Conservation (phyloP, 1,284 basidiomycete genomes). For the Kwoniella shivajii region DNA sequence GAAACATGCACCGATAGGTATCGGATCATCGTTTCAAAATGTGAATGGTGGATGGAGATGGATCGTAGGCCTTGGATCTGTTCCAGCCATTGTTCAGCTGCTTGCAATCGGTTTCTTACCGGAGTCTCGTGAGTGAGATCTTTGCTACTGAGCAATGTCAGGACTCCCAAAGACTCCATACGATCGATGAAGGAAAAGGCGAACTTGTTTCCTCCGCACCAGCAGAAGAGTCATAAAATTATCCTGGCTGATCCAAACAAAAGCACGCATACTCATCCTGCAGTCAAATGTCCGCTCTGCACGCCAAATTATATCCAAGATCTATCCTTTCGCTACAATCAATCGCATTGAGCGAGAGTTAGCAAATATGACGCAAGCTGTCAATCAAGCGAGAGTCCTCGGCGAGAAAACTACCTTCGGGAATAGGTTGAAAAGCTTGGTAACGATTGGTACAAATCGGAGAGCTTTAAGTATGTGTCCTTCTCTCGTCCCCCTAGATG, state of each 20-base stretch:
- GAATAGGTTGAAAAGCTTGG: conserved; percentile 62
- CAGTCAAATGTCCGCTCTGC: conserved; percentile 61
- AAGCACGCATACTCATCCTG: conserved; percentile 73
- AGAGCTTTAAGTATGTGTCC: conserved; percentile 66
- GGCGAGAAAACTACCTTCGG: conserved; percentile 64
- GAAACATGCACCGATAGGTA: conserved; percentile 44
- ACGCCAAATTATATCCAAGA: conserved; percentile 61
- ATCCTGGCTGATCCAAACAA: background rate
- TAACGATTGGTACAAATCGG: conserved; percentile 64
- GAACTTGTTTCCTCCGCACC: too few species aligned
- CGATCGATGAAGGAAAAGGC: too few species aligned
- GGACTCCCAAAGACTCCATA: background rate
- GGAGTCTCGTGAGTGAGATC: conserved; percentile 64
- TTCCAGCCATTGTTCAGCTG: conserved; percentile 69
- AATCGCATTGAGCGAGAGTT: conserved; percentile 70
- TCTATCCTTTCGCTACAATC: conserved; percentile 67
- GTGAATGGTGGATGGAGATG: conserved; percentile 72
- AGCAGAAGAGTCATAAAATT: too few species aligned
- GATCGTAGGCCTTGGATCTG: conserved; percentile 75
- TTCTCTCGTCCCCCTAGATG: too few species aligned
- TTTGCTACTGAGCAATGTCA: background rate
- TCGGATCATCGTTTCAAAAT: conserved; percentile 71
- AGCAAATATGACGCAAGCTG: conserved; percentile 61
- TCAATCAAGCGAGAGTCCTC: conserved; percentile 66
- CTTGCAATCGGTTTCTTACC: conserved; percentile 67